These are phyloP conservation scores for Amniculicola lignicola DNA, from an alignment of 495 filamentous ascomycete genomes.

Conservation along the genomic window DNA sequence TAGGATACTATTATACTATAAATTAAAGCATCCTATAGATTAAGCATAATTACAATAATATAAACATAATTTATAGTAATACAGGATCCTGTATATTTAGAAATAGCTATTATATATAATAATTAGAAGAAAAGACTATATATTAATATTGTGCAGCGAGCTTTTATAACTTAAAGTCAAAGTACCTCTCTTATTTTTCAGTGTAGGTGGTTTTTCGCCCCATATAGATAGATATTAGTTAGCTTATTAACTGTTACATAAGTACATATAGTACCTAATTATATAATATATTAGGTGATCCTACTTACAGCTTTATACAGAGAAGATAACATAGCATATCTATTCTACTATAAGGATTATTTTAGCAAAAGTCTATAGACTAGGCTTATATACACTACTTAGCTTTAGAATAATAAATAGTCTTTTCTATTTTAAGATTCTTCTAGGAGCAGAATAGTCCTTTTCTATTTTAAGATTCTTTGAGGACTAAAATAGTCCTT, in stretches of 20 bases:
- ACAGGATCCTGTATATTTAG: conserved; percentile 10
- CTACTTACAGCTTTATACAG: conserved; percentile 2
- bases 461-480: neutral
- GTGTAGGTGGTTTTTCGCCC: too few relatives aligned
- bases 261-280: too few relatives aligned
- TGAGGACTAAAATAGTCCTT: neutral
- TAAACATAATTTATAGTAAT: conserved; percentile 6
- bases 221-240: too few relatives aligned
- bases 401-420: too few relatives aligned
- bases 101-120: conserved; percentile 1
- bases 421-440: too few relatives aligned
- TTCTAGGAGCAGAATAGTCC: too few relatives aligned
- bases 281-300: too few relatives aligned
- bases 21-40: conserved; percentile 3
- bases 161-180: too few relatives aligned
- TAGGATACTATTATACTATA: neutral
- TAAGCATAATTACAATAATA: conserved; percentile 7
- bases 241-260: too few relatives aligned
- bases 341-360: conserved; percentile 2
- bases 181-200: too few relatives aligned
- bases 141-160: too few relatives aligned
- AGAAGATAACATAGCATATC: conserved; percentile 11
- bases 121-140: too few relatives aligned
- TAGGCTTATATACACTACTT: neutral
- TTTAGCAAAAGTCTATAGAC: neutral